Percentiles rank a stretch among this genome's conserved stretches.
Conservation (phyloP, 805 yeast genomes). For the Metschnikowia drakensbergensis region DNA sequence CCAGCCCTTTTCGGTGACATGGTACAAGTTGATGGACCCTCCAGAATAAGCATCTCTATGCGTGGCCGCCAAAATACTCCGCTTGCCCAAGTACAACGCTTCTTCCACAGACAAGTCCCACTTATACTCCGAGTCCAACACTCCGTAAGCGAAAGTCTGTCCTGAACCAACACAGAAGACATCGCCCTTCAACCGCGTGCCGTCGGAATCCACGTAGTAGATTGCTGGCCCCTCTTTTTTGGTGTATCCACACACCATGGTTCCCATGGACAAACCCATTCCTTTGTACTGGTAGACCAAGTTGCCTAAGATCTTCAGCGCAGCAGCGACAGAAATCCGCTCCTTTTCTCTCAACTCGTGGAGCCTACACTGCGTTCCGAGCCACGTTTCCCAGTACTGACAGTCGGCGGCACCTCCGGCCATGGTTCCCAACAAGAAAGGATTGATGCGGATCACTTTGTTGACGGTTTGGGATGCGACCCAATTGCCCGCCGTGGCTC, state of each 20-base stretch:
- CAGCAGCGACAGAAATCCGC: constrained; percentile 94
- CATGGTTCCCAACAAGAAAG: constrained; percentile 92
- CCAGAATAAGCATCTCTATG: constrained; percentile 99
- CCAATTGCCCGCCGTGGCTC: constrained; percentile 98
- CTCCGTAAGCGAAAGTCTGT: constrained; percentile 99
- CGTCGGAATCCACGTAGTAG: constrained; percentile 95
- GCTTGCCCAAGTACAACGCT: constrained; percentile 88
- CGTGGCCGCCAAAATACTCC: constrained; percentile 95
- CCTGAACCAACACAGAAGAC: constrained; percentile 97
- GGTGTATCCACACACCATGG: constrained; percentile 97
- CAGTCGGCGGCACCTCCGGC: constrained; percentile 99
- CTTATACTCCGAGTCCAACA: constrained; percentile 82
- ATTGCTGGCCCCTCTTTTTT: constrained; percentile 93
- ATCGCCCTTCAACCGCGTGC: constrained; percentile 92
- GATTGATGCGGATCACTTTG: constrained; percentile 95
- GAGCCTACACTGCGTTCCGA: constrained; percentile 92
- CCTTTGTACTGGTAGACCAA: constrained; percentile 93
- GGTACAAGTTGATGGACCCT: constrained; percentile 91
- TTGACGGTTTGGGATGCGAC: constrained; percentile 97
- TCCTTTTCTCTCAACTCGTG: constrained; percentile 94
- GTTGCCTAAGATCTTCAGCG: constrained; percentile 88
- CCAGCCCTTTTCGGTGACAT: constrained; percentile 94
- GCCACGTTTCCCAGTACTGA: constrained; percentile 99
- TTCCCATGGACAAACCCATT: constrained; percentile 98
- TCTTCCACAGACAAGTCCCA: constrained; percentile 94